Percentiles rank a stretch among this genome's conserved stretches.
phyloP scores from a whole-genome alignment of 805 yeast genomes.

The Ogataea allantospora region DNA sequence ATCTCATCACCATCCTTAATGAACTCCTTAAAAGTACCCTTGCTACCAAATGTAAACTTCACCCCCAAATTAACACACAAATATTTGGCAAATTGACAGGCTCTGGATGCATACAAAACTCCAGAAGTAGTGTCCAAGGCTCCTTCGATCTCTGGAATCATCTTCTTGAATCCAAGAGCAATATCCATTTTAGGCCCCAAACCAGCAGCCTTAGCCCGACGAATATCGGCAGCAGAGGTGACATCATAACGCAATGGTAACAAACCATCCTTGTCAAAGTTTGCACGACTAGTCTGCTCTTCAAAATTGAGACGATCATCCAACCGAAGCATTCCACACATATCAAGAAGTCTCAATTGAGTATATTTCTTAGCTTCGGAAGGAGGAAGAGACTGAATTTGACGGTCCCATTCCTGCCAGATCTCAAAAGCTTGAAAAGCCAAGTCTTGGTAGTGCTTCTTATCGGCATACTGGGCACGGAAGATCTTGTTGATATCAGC shows the following conservation, averaged over 20 bases:
- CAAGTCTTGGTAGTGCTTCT: conserved; percentile 34
- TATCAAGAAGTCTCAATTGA: conserved; percentile 24
- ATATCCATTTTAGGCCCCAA: conserved; percentile 25
- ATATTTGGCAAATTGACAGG: conserved; percentile 31
- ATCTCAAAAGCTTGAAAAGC: conserved; percentile 29
- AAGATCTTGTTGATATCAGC: conserved; percentile 41
- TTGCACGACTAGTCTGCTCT: conserved; percentile 24
- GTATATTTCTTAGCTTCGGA: conserved; percentile 27
- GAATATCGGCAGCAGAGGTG: conserved; percentile 29
- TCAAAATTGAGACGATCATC: conserved; percentile 30
- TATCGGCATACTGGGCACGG: conserved; percentile 38
- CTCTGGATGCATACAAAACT: conserved; percentile 35
- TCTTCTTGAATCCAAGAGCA: conserved; percentile 18
- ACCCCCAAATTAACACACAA: conserved; percentile 34
- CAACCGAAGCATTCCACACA: conserved; percentile 31
- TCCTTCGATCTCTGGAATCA: conserved; percentile 21
- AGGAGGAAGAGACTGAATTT: conserved; percentile 21
- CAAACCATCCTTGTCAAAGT: conserved; percentile 29
- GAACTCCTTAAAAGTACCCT: conserved; percentile 26
- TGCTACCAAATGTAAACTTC: conserved; percentile 32
- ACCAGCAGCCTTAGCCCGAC: conserved; percentile 34
- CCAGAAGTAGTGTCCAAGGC: conserved; percentile 35
- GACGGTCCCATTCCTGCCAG: conserved; percentile 29
- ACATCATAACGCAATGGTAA: conserved; percentile 32
- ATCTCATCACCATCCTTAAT: conserved; percentile 15